A percentile compares a stretch with the other conserved stretches of the same genome.
Evolutionary conservation across 768 basidiomycete species (phyloP).

Genomic region (Myochromella boudieri): DNA sequence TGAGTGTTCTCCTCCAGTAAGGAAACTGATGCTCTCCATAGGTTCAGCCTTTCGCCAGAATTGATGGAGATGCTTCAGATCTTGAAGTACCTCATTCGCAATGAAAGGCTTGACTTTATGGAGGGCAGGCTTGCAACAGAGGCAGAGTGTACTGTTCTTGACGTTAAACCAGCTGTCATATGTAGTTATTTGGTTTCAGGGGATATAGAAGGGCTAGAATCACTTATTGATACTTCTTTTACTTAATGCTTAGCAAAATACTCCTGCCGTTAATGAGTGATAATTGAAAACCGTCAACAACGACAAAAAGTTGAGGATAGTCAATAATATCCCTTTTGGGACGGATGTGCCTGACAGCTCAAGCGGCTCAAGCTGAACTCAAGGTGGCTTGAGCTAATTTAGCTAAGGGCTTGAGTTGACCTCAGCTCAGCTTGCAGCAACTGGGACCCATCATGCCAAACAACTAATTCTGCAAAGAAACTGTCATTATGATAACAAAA

Average conservation of each 20-base stretch:
- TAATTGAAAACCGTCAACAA: neutral
- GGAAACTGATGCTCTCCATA: conserved; percentile 9
- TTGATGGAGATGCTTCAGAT: conserved; percentile 14
- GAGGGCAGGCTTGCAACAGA: neutral
- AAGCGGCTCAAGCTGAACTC: neutral
- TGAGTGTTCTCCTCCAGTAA: conserved; percentile 12
- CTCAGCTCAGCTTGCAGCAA: neutral
- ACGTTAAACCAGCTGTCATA: neutral
- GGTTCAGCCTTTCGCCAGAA: neutral
- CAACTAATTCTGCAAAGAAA: too few species aligned
- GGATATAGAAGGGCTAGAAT: too few species aligned
- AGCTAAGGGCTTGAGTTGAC: neutral
- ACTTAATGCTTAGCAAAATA: too few species aligned
- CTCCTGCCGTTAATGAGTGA: neutral
- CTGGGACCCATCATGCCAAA: too few species aligned
- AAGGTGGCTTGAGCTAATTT: neutral
- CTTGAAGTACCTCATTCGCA: conserved; percentile 1
- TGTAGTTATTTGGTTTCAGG: neutral
- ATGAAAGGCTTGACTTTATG: neutral
- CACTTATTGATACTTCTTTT: too few species aligned
- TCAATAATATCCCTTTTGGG: neutral
- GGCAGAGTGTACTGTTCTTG: neutral
- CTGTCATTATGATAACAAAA: too few species aligned
- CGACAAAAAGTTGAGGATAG: neutral
- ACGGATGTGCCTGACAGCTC: neutral